A percentile compares a stretch with the other conserved stretches of the same genome.
Evolutionary conservation across 768 basidiomycete genomes (phyloP).

Genomic region (Kwoniella sp.): DNA sequence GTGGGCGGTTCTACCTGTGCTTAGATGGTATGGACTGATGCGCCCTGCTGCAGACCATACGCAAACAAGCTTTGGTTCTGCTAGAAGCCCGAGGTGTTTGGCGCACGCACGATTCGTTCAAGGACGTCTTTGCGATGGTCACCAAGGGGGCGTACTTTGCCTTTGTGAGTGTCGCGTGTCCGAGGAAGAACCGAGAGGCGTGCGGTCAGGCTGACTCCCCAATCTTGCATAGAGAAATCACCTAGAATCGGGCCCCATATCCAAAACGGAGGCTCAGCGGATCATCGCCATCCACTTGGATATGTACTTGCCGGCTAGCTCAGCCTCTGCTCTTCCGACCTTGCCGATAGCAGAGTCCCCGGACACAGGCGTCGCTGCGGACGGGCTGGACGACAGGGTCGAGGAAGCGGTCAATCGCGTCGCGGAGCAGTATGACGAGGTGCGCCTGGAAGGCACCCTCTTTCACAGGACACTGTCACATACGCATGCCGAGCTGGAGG

Average conservation of each 20-base stretch:
- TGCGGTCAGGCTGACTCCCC: neutral
- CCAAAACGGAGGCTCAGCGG: conserved; percentile 24
- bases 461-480: neutral
- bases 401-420: conserved; percentile 2
- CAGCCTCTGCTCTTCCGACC: too few relatives aligned
- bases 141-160: conserved; percentile 45
- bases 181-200: too few relatives aligned
- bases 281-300: conserved; percentile 32
- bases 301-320: conserved; percentile 38
- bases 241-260: conserved; percentile 15
- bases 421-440: conserved; percentile 11
- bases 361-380: too few relatives aligned
- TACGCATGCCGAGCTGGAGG: conserved; percentile 7
- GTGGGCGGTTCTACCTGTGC: conserved; percentile 2
- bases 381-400: too few relatives aligned
- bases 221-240: conserved; percentile 30
- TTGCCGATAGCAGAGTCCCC: too few relatives aligned
- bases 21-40: neutral
- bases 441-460: conserved; percentile 17
- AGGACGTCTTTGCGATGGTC: conserved; percentile 43
- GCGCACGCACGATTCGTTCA: conserved; percentile 39
- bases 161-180: conserved; percentile 29
- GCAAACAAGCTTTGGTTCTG: conserved; percentile 38
- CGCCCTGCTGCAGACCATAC: conserved; percentile 45
- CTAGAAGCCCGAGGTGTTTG: conserved; percentile 31